phyloP scores from a whole-genome alignment of 495 filamentous ascomycete genomes.

The Acidiella bohemica region DNA sequence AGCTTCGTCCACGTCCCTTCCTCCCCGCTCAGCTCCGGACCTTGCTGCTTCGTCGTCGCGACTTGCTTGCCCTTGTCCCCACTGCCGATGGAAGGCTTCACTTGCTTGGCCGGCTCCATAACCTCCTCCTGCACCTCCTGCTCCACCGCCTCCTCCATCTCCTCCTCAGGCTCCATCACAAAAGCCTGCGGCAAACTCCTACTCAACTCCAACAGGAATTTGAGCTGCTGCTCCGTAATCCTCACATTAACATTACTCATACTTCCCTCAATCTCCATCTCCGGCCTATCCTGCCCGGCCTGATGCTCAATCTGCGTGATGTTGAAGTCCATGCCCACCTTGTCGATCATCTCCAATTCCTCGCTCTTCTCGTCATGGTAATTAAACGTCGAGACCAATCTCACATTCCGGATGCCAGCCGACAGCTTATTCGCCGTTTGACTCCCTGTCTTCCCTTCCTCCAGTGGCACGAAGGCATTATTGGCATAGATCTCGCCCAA shows the following conservation, averaged over 20 bases:
- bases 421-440: constrained; percentile 77
- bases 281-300: constrained; percentile 61
- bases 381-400: constrained; percentile 79
- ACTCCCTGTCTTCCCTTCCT: constrained; percentile 52
- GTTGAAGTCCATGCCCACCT: constrained; percentile 84
- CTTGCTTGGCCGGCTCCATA: constrained; percentile 34
- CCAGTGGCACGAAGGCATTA: constrained; percentile 71
- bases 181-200: constrained; percentile 79
- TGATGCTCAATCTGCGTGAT: constrained; percentile 83
- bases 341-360: constrained; percentile 89
- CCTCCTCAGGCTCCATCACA: constrained; percentile 57
- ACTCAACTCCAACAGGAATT: constrained; percentile 72
- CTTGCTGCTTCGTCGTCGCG: constrained; percentile 39
- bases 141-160: constrained; percentile 47
- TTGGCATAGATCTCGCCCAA: constrained; percentile 94
- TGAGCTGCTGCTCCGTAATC: constrained; percentile 80
- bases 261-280: constrained; percentile 77
- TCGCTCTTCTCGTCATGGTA: constrained; percentile 59
- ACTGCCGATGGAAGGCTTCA: constrained; percentile 20
- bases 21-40: constrained; percentile 49
- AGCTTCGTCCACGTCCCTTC: constrained; percentile 79
- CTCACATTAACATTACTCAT: constrained; percentile 86
- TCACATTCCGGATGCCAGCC: constrained; percentile 81
- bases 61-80: constrained; percentile 22
- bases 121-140: constrained; percentile 49